Conservation (phyloP, 176 grass and related monocot species). For the Tillandsia fasciculata region DNA sequence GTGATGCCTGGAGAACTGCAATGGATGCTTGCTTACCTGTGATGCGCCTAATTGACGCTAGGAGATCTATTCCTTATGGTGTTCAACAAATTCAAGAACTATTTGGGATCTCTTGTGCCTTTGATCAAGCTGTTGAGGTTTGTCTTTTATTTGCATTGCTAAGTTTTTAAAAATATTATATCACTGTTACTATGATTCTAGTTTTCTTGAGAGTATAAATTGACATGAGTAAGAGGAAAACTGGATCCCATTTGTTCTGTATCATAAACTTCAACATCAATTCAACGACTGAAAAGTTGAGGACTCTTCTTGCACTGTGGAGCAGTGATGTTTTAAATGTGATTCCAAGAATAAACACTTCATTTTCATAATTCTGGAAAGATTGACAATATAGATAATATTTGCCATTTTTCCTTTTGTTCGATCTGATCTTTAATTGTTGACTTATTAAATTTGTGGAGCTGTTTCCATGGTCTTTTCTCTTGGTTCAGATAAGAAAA, state of each 20-base stretch:
- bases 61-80: conserved; percentile 65
- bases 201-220: no score
- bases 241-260: no score
- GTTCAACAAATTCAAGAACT: conserved; percentile 77
- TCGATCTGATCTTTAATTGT: background rate
- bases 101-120: conserved; percentile 90
- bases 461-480: background rate
- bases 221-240: no score
- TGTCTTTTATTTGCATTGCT: conserved; percentile 10
- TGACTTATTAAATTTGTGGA: background rate
- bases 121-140: conserved; percentile 95
- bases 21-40: conserved; percentile 94
- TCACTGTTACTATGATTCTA: no score
- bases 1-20: conserved; percentile 73
- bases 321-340: no score
- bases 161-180: background rate
- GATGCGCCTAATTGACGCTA: conserved; percentile 71
- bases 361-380: background rate
- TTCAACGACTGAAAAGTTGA: no score
- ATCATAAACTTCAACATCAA: no score
- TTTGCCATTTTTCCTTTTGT: background rate
- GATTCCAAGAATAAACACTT: background rate
- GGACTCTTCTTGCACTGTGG: no score
- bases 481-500: background rate
- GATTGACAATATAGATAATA: background rate